Evolutionary conservation across 805 yeast genomes (phyloP), one percentile per base, ranked within the genome.

Genomic region (Myxozyma geophila): DNA sequence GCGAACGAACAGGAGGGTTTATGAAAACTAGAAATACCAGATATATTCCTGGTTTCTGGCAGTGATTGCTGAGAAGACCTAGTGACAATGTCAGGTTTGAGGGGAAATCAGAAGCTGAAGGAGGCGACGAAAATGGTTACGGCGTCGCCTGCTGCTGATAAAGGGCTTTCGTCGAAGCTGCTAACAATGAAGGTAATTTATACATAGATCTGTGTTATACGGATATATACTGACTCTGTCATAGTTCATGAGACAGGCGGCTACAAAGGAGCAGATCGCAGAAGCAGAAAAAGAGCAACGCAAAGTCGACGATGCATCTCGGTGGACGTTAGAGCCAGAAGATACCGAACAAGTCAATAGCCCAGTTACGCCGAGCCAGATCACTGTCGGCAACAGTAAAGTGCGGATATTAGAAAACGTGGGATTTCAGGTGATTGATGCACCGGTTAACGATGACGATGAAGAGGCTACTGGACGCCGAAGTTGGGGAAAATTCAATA

Each of bases 131-230:
- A 43, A 48, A 41, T 41, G 36, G 51, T 33, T 7, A 49, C 57
- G 36, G 37, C 47, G 33, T 49, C 59, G 1, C 57, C 60, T 10
- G 50, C 48, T 36, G 40, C 64, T 36, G 51, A 55, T 15, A 51
- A 47, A 15, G 74, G 75, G 53, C 76, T 85, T 62, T 88, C 95
- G 35, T 83, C 84, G 70, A 82, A 91, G 71, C 89, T 90, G 70
- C 79, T 87, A 85, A 88, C 87, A 82, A 90, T 90, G 97, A 90
- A 90, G 80, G 86, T 64, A 52, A 28, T 44, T 15, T 28, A n/a
- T n/a, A n/a, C 10, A 13, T 35, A 10, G 9, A 7, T 33, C n/a
- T n/a, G 43, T 13, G 43, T 13, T 28, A 28, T 28, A 12, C 6
- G 43, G 43, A 39, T 39, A 39, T 39, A 2, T 23, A 48, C 6